Evolutionary conservation across 2,329 filamentous ascomycete species (phyloP).

Genomic region (Penicillium sp.): DNA sequence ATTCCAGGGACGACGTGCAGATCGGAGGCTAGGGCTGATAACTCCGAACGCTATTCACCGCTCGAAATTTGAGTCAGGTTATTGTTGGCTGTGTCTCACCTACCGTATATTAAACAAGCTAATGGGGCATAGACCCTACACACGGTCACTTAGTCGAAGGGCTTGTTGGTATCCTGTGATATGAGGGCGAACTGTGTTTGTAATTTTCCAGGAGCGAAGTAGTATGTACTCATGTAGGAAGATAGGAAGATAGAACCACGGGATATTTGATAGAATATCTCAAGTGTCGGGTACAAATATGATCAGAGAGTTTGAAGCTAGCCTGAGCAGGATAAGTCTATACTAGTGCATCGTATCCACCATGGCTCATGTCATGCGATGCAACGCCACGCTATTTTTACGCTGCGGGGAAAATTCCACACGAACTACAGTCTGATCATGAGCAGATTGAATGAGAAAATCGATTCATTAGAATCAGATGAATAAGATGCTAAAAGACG

Average conservation of each 20-base stretch:
- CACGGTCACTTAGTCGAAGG: neutral
- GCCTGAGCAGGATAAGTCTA: neutral
- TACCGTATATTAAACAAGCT: neutral
- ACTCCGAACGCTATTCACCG: neutral
- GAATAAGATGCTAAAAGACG: neutral
- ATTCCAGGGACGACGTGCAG: constrained; percentile 9
- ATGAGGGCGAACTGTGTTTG: neutral
- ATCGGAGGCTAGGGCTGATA: neutral
- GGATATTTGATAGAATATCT: neutral
- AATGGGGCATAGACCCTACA: neutral
- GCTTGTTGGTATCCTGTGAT: neutral
- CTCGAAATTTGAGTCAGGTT: neutral
- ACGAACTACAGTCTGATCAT: neutral
- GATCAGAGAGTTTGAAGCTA: neutral
- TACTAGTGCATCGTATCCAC: neutral
- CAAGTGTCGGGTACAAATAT: neutral
- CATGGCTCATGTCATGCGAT: neutral
- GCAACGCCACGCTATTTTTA: constrained; percentile 8
- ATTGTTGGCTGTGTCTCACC: constrained; percentile 24
- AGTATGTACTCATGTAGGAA: too few relatives aligned
- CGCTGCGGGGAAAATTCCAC: neutral
- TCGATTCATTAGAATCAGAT: neutral
- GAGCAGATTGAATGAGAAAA: neutral
- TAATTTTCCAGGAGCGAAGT: neutral
- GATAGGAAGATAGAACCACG: too few relatives aligned